A percentile compares a stretch with the other conserved stretches of the same genome.
phyloP scores from a whole-genome alignment of 768 basidiomycete species.

The Kwoniella newhampshirensis region DNA sequence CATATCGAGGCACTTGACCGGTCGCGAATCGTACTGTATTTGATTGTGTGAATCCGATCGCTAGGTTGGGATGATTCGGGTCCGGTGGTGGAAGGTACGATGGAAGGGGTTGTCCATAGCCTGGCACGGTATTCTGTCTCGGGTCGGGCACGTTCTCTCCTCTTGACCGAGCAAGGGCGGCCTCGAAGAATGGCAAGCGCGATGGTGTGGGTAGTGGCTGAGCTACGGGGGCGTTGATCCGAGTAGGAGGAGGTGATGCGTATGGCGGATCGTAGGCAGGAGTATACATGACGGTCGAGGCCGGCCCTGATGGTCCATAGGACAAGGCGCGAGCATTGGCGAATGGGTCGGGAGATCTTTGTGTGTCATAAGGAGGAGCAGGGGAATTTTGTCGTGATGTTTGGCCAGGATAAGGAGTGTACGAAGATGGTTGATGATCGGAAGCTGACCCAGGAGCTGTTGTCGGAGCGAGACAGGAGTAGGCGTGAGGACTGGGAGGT shows the following conservation, averaged over 20 bases:
- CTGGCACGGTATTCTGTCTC: neutral
- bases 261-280: conserved; percentile 8
- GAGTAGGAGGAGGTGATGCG: conserved; percentile 7
- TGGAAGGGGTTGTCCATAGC: conserved; percentile 23
- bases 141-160: conserved; percentile 9
- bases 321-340: conserved; percentile 5
- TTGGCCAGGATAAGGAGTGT: neutral
- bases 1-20: conserved; percentile 2
- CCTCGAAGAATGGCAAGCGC: conserved; percentile 39
- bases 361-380: conserved; percentile 22
- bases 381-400: conserved; percentile 18
- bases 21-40: conserved; percentile 28
- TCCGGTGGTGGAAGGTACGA: conserved; percentile 34
- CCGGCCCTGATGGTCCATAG: conserved; percentile 15
- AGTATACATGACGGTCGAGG: neutral
- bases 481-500: conserved; percentile 9
- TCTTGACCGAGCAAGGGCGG: conserved; percentile 35
- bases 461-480: conserved; percentile 12
- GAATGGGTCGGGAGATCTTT: conserved; percentile 12
- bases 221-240: neutral
- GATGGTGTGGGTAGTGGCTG: neutral
- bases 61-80: conserved; percentile 43
- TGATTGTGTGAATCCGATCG: conserved; percentile 28
- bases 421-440: neutral
- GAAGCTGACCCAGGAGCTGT: conserved; percentile 1